Evolutionary conservation across 2,329 filamentous ascomycete genomes (phyloP).

Genomic region (Diaporthe citriasiana): DNA sequence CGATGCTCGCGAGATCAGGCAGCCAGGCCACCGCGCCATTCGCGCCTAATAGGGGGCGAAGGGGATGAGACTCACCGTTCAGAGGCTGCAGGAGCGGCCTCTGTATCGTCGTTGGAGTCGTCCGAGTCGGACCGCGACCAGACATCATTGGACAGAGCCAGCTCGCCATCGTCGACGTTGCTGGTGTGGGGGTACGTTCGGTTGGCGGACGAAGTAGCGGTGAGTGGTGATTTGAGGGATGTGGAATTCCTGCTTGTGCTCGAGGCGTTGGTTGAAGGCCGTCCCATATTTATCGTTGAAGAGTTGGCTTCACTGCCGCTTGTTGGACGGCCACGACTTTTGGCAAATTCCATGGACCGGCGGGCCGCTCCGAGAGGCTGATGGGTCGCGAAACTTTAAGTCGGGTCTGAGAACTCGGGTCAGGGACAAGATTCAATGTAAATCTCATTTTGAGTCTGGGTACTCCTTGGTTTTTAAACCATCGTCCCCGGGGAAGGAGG

Average conservation of each 20-base stretch:
- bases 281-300: conserved; percentile 20
- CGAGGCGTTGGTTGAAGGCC: conserved; percentile 30
- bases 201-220: conserved; percentile 44
- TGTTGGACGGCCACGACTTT: conserved; percentile 24
- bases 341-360: conserved; percentile 26
- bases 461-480: conserved; percentile 29
- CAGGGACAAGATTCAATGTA: not conserved
- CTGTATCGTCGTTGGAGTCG: conserved; percentile 42
- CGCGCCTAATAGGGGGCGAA: conserved; percentile 24
- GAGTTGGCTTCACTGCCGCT: conserved; percentile 23
- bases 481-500: not conserved
- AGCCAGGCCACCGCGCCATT: conserved; percentile 9
- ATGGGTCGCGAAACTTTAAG: conserved; percentile 17
- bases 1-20: conserved; percentile 17
- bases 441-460: conserved; percentile 10
- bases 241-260: conserved; percentile 32
- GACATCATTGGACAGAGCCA: conserved; percentile 40
- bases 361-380: conserved; percentile 30
- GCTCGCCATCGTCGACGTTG: conserved; percentile 30
- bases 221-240: conserved; percentile 36
- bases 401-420: conserved; percentile 13
- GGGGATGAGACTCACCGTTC: conserved; percentile 26
- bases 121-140: conserved; percentile 47
- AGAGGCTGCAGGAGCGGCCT: not conserved
- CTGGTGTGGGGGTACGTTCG: conserved; percentile 37